phyloP scores from a whole-genome alignment of 2,329 filamentous ascomycete species.

The Juglanconis juglandina region DNA sequence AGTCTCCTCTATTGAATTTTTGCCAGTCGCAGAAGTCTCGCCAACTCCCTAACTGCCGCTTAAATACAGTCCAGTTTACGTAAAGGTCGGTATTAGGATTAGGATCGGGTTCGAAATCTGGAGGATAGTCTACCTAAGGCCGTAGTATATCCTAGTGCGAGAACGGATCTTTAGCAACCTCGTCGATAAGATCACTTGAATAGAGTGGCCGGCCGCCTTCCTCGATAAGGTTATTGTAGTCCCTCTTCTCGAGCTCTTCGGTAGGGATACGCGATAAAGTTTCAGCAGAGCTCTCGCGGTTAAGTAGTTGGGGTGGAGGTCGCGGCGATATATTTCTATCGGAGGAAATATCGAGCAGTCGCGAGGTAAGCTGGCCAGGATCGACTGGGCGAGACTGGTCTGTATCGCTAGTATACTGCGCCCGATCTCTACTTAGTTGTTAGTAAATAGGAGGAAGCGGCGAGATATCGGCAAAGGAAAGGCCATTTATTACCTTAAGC shows the following conservation, averaged over 20 bases:
- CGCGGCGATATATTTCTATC: neutral
- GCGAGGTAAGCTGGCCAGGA: neutral
- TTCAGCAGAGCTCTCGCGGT: neutral
- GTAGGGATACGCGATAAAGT: too few relatives aligned
- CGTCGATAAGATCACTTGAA: neutral
- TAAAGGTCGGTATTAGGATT: too few relatives aligned
- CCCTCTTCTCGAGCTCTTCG: neutral
- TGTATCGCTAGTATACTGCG: neutral
- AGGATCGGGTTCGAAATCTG: too few relatives aligned
- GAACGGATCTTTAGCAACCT: neutral
- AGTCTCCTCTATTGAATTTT: slow-evolving; percentile 22
- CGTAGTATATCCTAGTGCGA: neutral
- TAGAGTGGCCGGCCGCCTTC: neutral
- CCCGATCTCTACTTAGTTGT: slow-evolving; percentile 1
- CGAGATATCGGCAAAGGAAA: neutral
- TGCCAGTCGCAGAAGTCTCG: slow-evolving; percentile 30
- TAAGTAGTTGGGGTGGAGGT: neutral
- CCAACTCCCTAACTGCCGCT: slow-evolving; percentile 20
- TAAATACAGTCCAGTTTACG: too few relatives aligned
- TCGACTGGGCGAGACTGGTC: neutral
- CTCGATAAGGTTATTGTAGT: neutral
- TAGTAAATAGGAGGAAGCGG: neutral
- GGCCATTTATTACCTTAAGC: neutral
- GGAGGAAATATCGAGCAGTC: slow-evolving; percentile 1
- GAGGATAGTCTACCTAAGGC: neutral